These are phyloP conservation scores for Phytophthora crassamura DNA, from an alignment of 352 stramenopile genomes.

Conservation along the genomic window DNA sequence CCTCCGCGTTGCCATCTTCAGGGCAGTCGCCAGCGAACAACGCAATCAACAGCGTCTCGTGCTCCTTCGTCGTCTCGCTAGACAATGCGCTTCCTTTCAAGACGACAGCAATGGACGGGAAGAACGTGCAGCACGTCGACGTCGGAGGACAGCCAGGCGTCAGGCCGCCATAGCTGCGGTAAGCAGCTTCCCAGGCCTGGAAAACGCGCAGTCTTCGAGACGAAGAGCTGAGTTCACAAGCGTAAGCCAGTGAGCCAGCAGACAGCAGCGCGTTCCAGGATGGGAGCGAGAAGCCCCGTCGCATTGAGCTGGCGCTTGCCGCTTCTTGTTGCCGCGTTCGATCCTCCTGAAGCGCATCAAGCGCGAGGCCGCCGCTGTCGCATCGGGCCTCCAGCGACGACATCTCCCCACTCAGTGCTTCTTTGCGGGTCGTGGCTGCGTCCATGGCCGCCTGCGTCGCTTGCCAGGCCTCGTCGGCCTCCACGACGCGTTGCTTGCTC, in stretches of 20 bases:
- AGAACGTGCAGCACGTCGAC: conserved; percentile 27
- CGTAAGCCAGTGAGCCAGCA: conserved; percentile 52
- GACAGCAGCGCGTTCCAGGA: conserved; percentile 67
- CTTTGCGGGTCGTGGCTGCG: conserved; percentile 31
- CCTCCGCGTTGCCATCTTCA: neutral
- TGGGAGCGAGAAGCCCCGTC: conserved; percentile 33
- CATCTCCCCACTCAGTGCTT: conserved; percentile 44
- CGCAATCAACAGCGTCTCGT: conserved; percentile 17
- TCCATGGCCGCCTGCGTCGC: conserved; percentile 35
- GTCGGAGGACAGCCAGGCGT: conserved; percentile 31
- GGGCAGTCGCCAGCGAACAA: conserved; percentile 26
- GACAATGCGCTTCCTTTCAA: conserved; percentile 9
- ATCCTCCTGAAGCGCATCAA: conserved; percentile 52
- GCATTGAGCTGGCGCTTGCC: conserved; percentile 18
- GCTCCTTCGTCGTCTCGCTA: neutral
- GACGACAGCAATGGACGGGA: conserved; percentile 32
- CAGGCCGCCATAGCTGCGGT: conserved; percentile 27
- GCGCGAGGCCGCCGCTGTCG: conserved; percentile 38
- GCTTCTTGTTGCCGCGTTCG: conserved; percentile 29
- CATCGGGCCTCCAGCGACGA: conserved; percentile 27
- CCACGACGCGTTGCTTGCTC: conserved; percentile 63
- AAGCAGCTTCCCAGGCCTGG: conserved; percentile 30
- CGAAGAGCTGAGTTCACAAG: conserved; percentile 18
- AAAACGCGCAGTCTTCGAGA: conserved; percentile 17
- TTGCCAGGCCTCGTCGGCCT: conserved; percentile 53